phyloP scores from a whole-genome alignment of 441 rosid genomes.

The Biscutella laevigata region DNA sequence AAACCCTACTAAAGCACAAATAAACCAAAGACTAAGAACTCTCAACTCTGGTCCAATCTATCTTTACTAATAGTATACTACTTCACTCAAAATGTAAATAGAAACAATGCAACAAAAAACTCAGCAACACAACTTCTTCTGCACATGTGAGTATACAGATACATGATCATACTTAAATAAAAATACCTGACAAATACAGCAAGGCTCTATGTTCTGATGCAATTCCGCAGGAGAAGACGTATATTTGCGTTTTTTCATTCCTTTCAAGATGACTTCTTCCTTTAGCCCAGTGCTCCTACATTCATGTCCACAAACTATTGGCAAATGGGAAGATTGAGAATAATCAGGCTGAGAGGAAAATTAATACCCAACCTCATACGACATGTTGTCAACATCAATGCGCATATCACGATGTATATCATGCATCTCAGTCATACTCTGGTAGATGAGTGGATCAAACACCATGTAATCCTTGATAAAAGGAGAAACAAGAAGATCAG shows the following conservation, averaged over 20 bases:
- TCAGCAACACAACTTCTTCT: not conserved
- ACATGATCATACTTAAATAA: too few relatives aligned
- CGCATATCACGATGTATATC: slow-evolving; percentile 87
- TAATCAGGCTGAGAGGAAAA: not conserved
- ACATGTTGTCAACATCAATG: slow-evolving; percentile 85
- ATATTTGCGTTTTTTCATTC: slow-evolving; percentile 44
- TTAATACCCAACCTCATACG: slow-evolving; percentile 61
- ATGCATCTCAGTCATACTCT: slow-evolving; percentile 58
- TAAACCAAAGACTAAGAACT: not conserved
- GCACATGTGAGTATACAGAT: too few relatives aligned
- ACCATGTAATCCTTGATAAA: slow-evolving; percentile 60
- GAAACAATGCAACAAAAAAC: not conserved
- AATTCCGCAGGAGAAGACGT: slow-evolving; percentile 23
- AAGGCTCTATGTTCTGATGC: slow-evolving; percentile 51
- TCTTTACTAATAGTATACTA: not conserved
- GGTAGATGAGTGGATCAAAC: slow-evolving; percentile 53
- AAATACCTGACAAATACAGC: slow-evolving; percentile 77
- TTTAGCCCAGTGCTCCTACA: slow-evolving; percentile 72
- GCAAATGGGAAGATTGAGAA: not conserved
- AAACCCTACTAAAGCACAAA: not conserved
- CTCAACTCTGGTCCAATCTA: not conserved
- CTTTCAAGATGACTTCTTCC: slow-evolving; percentile 51
- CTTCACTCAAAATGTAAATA: not conserved
- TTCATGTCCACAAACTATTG: not conserved
- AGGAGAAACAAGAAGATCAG: not conserved